Conservation (phyloP, 345 rosid genomes). For the Dovyalis caffra region DNA sequence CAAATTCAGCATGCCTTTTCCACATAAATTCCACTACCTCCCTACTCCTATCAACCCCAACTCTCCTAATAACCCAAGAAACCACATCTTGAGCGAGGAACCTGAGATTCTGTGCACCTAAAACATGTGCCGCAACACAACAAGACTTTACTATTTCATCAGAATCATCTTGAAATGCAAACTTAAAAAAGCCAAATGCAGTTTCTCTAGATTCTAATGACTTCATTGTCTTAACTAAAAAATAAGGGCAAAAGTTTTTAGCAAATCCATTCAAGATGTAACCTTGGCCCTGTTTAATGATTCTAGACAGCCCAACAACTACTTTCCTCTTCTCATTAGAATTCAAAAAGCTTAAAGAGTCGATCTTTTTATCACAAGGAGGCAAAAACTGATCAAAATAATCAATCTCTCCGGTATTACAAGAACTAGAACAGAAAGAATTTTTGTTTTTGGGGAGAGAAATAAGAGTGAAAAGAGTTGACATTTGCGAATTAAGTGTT, state of each 20-base stretch:
- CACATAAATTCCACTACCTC: conserved; percentile 62
- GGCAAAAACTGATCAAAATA: conserved; percentile 50
- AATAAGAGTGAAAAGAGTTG: not conserved
- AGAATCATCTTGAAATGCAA: conserved; percentile 45
- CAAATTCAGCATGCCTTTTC: conserved; percentile 43
- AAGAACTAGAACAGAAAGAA: conserved; percentile 10
- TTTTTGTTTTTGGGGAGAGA: not conserved
- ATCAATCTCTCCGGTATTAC: conserved; percentile 10
- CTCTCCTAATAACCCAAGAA: conserved; percentile 51
- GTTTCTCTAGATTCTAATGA: conserved; percentile 41
- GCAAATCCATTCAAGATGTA: conserved; percentile 34
- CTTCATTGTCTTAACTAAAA: conserved; percentile 46
- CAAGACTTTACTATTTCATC: conserved; percentile 33
- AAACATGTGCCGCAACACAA: conserved; percentile 52
- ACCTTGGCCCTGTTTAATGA: conserved; percentile 41
- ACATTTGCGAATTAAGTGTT: not conserved
- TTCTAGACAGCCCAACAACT: conserved; percentile 42
- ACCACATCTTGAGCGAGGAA: conserved; percentile 64
- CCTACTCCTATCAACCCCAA: conserved; percentile 44
- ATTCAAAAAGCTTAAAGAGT: conserved; percentile 34
- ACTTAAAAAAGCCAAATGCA: conserved; percentile 64
- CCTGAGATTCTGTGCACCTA: conserved; percentile 42
- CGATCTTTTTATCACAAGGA: conserved; percentile 8
- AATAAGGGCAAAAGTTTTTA: conserved; percentile 40
- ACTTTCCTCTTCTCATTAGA: conserved; percentile 56